phyloP scores from a whole-genome alignment of 2,329 filamentous ascomycete species.

The Podosphaera leucotricha region DNA sequence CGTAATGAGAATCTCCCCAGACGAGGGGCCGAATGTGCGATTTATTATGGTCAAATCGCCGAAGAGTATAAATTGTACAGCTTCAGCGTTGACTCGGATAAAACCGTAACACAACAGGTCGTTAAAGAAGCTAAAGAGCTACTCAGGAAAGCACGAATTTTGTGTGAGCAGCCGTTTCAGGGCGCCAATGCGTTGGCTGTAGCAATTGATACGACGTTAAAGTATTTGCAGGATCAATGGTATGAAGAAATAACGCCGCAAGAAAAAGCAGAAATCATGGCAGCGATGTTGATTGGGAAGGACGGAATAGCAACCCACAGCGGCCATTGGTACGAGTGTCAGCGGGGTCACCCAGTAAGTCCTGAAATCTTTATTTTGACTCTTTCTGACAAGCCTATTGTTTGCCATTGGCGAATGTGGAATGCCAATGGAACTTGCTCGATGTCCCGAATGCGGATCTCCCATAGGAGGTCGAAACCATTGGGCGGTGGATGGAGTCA shows the following conservation, averaged over 20 bases:
- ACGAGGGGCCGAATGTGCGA: constrained; percentile 16
- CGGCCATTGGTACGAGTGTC: constrained; percentile 38
- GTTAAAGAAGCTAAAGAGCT: constrained; percentile 8
- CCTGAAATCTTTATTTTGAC: neutral
- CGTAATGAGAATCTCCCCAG: constrained; percentile 16
- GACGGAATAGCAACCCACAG: constrained; percentile 21
- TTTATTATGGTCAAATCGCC: constrained; percentile 13
- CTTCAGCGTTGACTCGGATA: constrained; percentile 4
- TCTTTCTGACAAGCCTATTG: constrained; percentile 1
- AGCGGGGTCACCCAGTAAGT: constrained; percentile 25
- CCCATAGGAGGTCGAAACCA: constrained; percentile 32
- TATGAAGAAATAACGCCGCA: constrained; percentile 20
- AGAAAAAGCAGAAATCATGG: constrained; percentile 24
- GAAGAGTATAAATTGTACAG: neutral
- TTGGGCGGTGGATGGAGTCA: constrained; percentile 25
- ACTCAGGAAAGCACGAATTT: constrained; percentile 12
- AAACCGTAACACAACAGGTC: constrained; percentile 4
- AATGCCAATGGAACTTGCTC: constrained; percentile 35
- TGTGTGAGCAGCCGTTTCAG: constrained; percentile 17
- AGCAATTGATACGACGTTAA: constrained; percentile 12
- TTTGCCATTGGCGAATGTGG: constrained; percentile 45
- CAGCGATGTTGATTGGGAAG: constrained; percentile 28
- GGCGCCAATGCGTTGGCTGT: constrained; percentile 9
- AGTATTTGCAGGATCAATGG: constrained; percentile 15
- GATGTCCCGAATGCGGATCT: constrained; percentile 38